These are phyloP conservation scores for Saturnispora hagleri DNA, from an alignment of 805 yeast genomes.

Conservation along the genomic window DNA sequence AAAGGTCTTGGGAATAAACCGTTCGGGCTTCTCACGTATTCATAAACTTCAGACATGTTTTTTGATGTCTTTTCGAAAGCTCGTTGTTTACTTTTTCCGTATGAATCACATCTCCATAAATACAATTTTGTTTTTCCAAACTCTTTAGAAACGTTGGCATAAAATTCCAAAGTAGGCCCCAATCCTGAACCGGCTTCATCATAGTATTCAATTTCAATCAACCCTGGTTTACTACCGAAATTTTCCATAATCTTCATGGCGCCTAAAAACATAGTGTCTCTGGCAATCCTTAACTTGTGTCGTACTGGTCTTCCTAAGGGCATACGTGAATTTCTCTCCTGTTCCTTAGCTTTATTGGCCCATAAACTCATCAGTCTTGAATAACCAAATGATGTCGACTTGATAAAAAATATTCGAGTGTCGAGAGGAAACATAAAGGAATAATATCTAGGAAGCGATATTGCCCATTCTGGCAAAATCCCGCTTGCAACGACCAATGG, in stretches of 20 bases:
- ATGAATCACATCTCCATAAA: constrained; percentile 58
- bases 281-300: constrained; percentile 69
- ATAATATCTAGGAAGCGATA: constrained; percentile 58
- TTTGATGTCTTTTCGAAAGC: background rate
- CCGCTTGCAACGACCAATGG: constrained; percentile 83
- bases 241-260: constrained; percentile 69
- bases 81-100: background rate
- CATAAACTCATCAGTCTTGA: constrained; percentile 73
- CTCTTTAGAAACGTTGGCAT: constrained; percentile 68
- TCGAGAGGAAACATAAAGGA: constrained; percentile 83
- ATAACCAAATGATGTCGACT: constrained; percentile 85
- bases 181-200: constrained; percentile 94
- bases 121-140: constrained; percentile 47
- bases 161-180: constrained; percentile 94
- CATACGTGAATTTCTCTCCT: constrained; percentile 18
- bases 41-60: constrained; percentile 2
- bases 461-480: constrained; percentile 76
- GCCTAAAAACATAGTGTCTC: constrained; percentile 61
- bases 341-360: constrained; percentile 40
- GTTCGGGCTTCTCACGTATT: constrained; percentile 31
- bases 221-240: constrained; percentile 72
- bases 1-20: constrained; percentile 74
- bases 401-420: constrained; percentile 66
- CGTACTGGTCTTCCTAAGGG: constrained; percentile 64
- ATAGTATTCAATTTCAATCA: constrained; percentile 77